Base-by-base conservation (phyloP, 345 rosid genomes). In the Psidium guajava region DNA sequence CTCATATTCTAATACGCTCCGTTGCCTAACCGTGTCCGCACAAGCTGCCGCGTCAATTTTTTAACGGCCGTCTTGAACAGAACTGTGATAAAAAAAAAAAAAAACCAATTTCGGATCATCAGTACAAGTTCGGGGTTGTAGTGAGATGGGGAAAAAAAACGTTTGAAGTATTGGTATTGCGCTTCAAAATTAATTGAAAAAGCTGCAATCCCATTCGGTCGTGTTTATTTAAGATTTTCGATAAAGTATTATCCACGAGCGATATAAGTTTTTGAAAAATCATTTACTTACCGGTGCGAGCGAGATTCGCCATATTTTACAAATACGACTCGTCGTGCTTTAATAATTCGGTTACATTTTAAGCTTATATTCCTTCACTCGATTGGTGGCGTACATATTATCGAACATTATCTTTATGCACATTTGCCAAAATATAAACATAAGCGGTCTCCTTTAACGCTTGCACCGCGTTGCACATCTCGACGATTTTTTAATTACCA, bases 261-360 rank as follows among this genome's bases (percentile, higher is more conserved):
- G 2, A 28, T 18, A 15, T 7, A 18, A 56, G 27, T 4, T 56
- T 56, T 3, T 22, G 24, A 55, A 56, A 55, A 56, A 25, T 1
- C 58, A 56, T 22, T 56, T 56, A 56, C 21, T 61, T 10, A 0
- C 5, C 74, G 0, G 14, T 18, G 28, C 3, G 74, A 28, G 15
- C 0, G 0, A 15, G 11, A 28, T 10, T 61, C 2, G 1, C 5
- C 73, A 7, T 61, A 16, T 0, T 15, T 28, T n/a, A 61, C 0
- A 61, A 15, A 61, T 6, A 27, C 0, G 73, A 59, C 73, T 27
- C 36, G 6, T 13, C 36, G 11, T 59, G 13, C 0, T 61, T 32
- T 28, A 61, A 61, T 28, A 18, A 1, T 61, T 28, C 3, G 15
- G 4, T 5, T 0, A 61, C 8, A 61, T 28, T 61, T 61, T 3